Conservation (phyloP, 208 protist species). For the Wallacemonas sp. region DNA sequence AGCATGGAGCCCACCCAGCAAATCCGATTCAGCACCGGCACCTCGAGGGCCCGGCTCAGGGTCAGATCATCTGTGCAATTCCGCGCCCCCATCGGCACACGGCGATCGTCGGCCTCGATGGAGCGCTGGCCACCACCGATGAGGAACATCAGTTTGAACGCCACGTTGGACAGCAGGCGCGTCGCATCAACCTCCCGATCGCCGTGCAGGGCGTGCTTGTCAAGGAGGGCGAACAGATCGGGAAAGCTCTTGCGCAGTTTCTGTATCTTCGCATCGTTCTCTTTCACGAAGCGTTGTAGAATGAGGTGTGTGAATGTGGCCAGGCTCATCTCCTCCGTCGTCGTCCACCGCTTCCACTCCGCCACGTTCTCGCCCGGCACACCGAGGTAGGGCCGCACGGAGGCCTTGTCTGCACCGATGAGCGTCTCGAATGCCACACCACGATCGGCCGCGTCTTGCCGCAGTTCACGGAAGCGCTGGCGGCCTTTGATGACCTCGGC, state of each 20-base stretch:
- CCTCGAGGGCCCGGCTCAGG: constrained; percentile 45
- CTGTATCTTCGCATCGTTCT: constrained; percentile 28
- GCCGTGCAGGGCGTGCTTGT: constrained; percentile 23
- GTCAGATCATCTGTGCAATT: constrained; percentile 46
- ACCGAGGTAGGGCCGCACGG: constrained; percentile 26
- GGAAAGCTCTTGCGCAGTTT: constrained; percentile 28
- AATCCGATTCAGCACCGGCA: constrained; percentile 49
- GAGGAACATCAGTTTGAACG: constrained; percentile 62
- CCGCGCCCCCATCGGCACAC: constrained; percentile 18
- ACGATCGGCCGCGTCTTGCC: constrained; percentile 18
- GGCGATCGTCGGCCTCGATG: constrained; percentile 57
- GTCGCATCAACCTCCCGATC: constrained; percentile 30
- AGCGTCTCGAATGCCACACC: constrained; percentile 30
- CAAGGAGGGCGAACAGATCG: constrained; percentile 31
- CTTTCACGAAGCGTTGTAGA: constrained; percentile 29
- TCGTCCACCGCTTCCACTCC: constrained; percentile 38
- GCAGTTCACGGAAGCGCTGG: constrained; percentile 24
- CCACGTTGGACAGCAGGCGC: constrained; percentile 28
- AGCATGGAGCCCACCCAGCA: constrained; percentile 57
- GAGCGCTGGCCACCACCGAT: constrained; percentile 55
- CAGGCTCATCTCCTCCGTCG: constrained; percentile 45
- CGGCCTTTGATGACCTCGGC: constrained; percentile 38
- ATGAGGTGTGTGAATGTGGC: constrained; percentile 28
- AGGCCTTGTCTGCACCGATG: constrained; percentile 10
- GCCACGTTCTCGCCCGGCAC: constrained; percentile 21